Percentiles rank a stretch among this genome's conserved stretches.
These are phyloP conservation scores for Beauveria sp. DNA, from an alignment of 2,329 filamentous ascomycete genomes.

Conservation along the genomic window DNA sequence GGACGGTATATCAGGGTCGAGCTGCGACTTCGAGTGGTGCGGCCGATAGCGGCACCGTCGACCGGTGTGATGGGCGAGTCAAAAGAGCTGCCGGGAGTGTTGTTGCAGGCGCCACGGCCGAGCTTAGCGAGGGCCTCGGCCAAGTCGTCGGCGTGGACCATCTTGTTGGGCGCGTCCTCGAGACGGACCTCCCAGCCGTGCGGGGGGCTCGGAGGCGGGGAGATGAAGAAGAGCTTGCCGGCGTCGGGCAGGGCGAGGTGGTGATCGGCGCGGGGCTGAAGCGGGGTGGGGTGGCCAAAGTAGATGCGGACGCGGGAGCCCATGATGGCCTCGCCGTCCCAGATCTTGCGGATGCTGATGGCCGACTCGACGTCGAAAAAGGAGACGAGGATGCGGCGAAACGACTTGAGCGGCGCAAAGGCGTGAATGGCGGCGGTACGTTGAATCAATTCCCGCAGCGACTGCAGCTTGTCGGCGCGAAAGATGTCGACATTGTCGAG, in stretches of 20 bases:
- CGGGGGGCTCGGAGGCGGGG: constrained; percentile 58
- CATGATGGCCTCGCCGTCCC: constrained; percentile 68
- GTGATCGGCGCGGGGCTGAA: constrained; percentile 47
- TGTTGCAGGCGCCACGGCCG: constrained; percentile 34
- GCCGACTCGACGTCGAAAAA: constrained; percentile 66
- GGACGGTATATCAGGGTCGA: constrained; percentile 61
- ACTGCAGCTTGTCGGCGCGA: constrained; percentile 63
- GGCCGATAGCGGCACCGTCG: constrained; percentile 22
- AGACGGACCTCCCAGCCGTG: constrained; percentile 62
- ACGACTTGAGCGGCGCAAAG: constrained; percentile 74
- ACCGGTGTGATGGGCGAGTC: constrained; percentile 34
- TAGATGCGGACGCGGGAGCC: constrained; percentile 63
- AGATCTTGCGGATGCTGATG: constrained; percentile 60
- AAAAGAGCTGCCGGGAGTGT: constrained; percentile 8
- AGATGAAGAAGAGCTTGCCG: constrained; percentile 67
- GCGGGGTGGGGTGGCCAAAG: constrained; percentile 56
- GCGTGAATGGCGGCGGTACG: constrained; percentile 65
- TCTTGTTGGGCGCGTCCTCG: constrained; percentile 63
- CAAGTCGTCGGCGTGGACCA: constrained; percentile 61
- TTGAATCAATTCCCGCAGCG: constrained; percentile 63
- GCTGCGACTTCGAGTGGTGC: constrained; percentile 45
- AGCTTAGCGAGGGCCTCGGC: constrained; percentile 58
- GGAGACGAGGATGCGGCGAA: constrained; percentile 72
- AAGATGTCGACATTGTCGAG: constrained; percentile 68
- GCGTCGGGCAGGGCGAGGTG: constrained; percentile 60